Percentiles rank a stretch among this genome's conserved stretches.
These are phyloP conservation scores for Saccharomyces mikatae DNA, from an alignment of 805 yeast species.

Conservation along the genomic window DNA sequence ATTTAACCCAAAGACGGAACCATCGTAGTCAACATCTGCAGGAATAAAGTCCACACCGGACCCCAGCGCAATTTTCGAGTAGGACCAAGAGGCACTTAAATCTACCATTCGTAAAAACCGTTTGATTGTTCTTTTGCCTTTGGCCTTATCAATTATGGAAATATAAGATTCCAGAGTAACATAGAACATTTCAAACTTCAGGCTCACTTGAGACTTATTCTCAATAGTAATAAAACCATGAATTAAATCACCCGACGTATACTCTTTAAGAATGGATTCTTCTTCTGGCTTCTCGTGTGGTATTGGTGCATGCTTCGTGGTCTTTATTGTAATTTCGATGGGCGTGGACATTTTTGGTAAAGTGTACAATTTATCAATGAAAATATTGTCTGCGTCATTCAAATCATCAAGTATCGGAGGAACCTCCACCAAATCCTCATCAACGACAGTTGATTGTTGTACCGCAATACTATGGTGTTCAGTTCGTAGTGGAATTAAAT, in stretches of 20 bases:
- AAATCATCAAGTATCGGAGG: constrained; percentile 6
- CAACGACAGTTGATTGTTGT: background rate
- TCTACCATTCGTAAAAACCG: constrained; percentile 44
- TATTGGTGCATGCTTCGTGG: constrained; percentile 17
- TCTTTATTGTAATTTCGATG: constrained; percentile 16
- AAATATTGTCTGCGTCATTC: constrained; percentile 9
- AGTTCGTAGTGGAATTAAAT: background rate
- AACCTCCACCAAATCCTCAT: background rate
- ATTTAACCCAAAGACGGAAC: constrained; percentile 34
- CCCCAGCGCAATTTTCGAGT: constrained; percentile 38
- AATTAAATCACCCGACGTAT: constrained; percentile 47
- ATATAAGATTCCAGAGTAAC: constrained; percentile 48
- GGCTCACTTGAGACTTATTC: constrained; percentile 34
- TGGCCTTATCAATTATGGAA: constrained; percentile 17
- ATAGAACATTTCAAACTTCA: constrained; percentile 53
- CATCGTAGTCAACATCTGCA: constrained; percentile 21
- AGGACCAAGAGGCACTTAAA: constrained; percentile 44
- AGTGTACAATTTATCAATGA: constrained; percentile 19
- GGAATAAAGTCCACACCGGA: constrained; percentile 32
- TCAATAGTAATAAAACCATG: constrained; percentile 42
- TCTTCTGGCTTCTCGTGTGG: constrained; percentile 17
- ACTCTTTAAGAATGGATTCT: constrained; percentile 37
- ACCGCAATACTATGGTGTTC: background rate
- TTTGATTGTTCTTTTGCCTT: constrained; percentile 17
- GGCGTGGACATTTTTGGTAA: constrained; percentile 16